Percentiles rank a stretch among this genome's conserved stretches.
phyloP scores from a whole-genome alignment of 2,329 filamentous ascomycete genomes.

The Hymenoscyphus salicellus region DNA sequence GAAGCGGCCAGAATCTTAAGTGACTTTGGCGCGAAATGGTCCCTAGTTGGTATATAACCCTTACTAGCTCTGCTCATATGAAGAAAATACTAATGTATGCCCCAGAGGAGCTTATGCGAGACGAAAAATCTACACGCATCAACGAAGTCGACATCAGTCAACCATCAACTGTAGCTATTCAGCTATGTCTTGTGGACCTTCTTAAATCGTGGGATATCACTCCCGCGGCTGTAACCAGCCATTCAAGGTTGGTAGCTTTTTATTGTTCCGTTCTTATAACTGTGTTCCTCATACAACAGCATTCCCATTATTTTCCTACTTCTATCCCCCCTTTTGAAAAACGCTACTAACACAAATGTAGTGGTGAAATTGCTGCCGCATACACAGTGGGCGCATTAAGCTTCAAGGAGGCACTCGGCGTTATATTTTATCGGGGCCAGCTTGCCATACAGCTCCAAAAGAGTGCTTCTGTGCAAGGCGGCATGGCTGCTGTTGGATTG shows the following conservation, averaged over 20 bases:
- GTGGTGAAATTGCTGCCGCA: slow-evolving; percentile 34
- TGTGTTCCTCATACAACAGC: no score
- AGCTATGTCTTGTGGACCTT: slow-evolving; percentile 36
- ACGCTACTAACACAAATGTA: background rate
- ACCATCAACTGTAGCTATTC: slow-evolving; percentile 37
- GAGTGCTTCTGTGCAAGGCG: slow-evolving; percentile 5
- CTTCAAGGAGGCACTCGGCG: slow-evolving; percentile 19
- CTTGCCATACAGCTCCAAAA: slow-evolving; percentile 27
- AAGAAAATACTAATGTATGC: background rate
- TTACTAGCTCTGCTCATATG: background rate
- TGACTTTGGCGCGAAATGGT: slow-evolving; percentile 18
- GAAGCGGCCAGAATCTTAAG: slow-evolving; percentile 14
- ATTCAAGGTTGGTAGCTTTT: slow-evolving; percentile 19
- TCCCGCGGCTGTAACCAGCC: slow-evolving; percentile 29
- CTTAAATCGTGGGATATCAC: slow-evolving; percentile 26
- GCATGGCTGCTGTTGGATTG: slow-evolving; percentile 52
- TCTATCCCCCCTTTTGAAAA: no score
- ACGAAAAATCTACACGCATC: slow-evolving; percentile 22
- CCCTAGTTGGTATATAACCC: slow-evolving; percentile 8
- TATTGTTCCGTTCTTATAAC: no score
- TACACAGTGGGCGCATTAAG: slow-evolving; percentile 26
- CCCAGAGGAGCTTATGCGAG: slow-evolving; percentile 21
- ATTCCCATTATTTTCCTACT: no score
- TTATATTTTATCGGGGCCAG: slow-evolving; percentile 27
- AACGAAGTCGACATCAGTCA: slow-evolving; percentile 22